Evolutionary conservation across 1,139 yeast genomes (phyloP), one percentile per base, ranked within the genome.

Genomic region (Blastobotrys elegans): DNA sequence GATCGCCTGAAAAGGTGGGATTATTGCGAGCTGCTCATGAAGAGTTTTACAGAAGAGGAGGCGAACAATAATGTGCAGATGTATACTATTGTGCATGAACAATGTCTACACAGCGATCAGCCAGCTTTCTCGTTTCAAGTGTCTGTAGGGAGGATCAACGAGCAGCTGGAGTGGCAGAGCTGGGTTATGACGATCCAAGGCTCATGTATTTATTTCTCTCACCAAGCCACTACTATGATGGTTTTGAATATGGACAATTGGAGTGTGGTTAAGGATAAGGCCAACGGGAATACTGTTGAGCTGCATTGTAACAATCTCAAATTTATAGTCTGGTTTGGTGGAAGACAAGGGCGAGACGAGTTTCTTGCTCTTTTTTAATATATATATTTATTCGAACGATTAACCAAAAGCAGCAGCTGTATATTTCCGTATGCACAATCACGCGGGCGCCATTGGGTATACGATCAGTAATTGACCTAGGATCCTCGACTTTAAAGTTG

Each of bases 1-100:
- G 35, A 34, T 10, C 40, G 48, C 43, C 48, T 52, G 21, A 29
- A 27, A 21, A 35, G 40, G 8, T 54, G 57, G 57, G 57, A 54
- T 40, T 54, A 54, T 31, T 33, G 57, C 10, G 51, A 49, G 30
- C 26, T 27, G 7, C 11, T 27, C 13, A 31, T 22, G 7, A 20
- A 29, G 17, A 14, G 43, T 16, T 18, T 18, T 21, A n/a, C n/a
- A n/a, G 17, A 6, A 10, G 16, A 11, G 16, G 5, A 30, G 13
- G n/a, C n/a, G 16, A n/a, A 13, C 32, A 14, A 30, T 30, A 14
- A 6, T 6, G 32, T 30, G 32, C 32, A 30, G 13, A 13, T 30
- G 32, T 13, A n/a, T 13, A 30, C 32, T 7, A 14, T 30, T 30
- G 32, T 13, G 32, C 32, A 30, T 13, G 32, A 13, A 13, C 32